Evolutionary conservation across 768 basidiomycete species (phyloP).

Genomic region (Tulasnella sp.): DNA sequence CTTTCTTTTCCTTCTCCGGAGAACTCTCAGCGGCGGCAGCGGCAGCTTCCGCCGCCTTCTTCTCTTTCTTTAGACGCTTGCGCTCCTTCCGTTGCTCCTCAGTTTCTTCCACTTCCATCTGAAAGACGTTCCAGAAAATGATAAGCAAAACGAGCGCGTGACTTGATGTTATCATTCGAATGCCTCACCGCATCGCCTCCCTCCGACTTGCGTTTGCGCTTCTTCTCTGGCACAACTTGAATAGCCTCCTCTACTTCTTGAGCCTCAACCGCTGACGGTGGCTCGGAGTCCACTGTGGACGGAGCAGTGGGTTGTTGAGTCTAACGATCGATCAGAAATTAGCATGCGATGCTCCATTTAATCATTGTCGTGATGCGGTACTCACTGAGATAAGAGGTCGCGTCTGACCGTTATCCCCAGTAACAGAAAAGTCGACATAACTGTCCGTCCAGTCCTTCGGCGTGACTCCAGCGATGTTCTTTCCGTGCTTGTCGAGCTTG

Average conservation of each 20-base stretch:
- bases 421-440: slow-evolving; percentile 79
- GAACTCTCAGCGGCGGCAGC: slow-evolving; percentile 13
- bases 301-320: slow-evolving; percentile 16
- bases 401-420: slow-evolving; percentile 33
- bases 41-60: slow-evolving; percentile 32
- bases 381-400: not conserved
- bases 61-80: slow-evolving; percentile 37
- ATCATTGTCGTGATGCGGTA: slow-evolving; percentile 25
- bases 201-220: slow-evolving; percentile 51
- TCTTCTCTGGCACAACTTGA: slow-evolving; percentile 59
- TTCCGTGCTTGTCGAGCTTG: slow-evolving; percentile 89
- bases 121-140: not conserved
- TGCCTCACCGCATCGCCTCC: slow-evolving; percentile 25
- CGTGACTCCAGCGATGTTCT: slow-evolving; percentile 76
- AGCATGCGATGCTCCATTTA: slow-evolving; percentile 29
- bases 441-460: slow-evolving; percentile 85
- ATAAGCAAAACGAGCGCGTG: not conserved
- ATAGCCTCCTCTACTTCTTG: slow-evolving; percentile 23
- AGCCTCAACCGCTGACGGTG: slow-evolving; percentile 21
- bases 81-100: slow-evolving; percentile 40
- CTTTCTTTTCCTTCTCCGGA: slow-evolving; percentile 16
- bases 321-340: slow-evolving; percentile 17
- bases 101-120: slow-evolving; percentile 36
- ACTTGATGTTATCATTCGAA: not conserved
- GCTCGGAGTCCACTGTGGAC: slow-evolving; percentile 19